These are phyloP conservation scores for Boletus eberwhitei DNA, from an alignment of 768 basidiomycete species.

Conservation along the genomic window DNA sequence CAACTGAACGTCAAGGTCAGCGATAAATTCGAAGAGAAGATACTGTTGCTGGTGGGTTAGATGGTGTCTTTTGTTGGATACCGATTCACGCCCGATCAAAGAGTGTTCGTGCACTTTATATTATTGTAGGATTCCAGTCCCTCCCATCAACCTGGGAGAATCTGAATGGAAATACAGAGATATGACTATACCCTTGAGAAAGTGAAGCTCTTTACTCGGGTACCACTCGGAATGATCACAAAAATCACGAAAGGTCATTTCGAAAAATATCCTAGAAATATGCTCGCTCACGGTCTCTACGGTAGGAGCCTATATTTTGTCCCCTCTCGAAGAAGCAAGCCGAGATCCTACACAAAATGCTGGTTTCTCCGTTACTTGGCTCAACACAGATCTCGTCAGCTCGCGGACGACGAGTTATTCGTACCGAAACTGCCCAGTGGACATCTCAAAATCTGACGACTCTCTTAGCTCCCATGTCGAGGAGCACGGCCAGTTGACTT, in stretches of 20 bases:
- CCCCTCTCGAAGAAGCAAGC: slow-evolving; percentile 88
- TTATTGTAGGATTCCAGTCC: slow-evolving; percentile 56
- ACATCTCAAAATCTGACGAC: slow-evolving; percentile 5
- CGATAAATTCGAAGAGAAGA: slow-evolving; percentile 92
- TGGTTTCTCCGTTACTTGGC: slow-evolving; percentile 84
- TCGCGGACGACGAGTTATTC: slow-evolving; percentile 86
- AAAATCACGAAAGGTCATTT: slow-evolving; percentile 70
- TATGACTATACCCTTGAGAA: slow-evolving; percentile 94
- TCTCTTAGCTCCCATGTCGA: not conserved
- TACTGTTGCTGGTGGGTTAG: slow-evolving; percentile 73
- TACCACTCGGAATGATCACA: slow-evolving; percentile 79
- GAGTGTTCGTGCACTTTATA: slow-evolving; percentile 58
- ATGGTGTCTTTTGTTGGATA: not conserved
- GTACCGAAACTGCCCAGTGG: slow-evolving; percentile 61
- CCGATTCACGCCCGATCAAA: slow-evolving; percentile 13
- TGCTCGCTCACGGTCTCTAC: not conserved
- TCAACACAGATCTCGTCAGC: slow-evolving; percentile 56
- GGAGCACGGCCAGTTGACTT: not conserved
- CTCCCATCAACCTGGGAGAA: not conserved
- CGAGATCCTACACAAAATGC: slow-evolving; percentile 86
- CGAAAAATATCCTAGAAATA: not conserved
- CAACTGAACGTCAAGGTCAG: slow-evolving; percentile 66
- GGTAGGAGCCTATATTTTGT: slow-evolving; percentile 91
- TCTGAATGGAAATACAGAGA: slow-evolving; percentile 47
- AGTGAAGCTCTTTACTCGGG: slow-evolving; percentile 83